Conservation (phyloP, 352 stramenopile species). For the Globisporangium camurandrum region DNA sequence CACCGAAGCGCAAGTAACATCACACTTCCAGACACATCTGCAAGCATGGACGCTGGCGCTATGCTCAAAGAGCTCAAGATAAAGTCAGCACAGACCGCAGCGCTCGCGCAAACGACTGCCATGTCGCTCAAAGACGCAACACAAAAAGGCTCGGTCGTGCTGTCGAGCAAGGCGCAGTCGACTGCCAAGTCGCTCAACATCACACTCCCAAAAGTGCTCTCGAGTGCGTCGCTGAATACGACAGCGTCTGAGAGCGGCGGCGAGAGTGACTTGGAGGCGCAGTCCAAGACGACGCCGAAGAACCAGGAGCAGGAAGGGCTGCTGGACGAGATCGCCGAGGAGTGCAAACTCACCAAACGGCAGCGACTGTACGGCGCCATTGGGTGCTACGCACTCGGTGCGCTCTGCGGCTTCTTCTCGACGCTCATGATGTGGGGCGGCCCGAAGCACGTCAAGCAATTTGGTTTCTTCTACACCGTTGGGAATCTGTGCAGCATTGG, state of each 20-base stretch:
- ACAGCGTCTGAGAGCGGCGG: slow-evolving; percentile 30
- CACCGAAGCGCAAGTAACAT: too few relatives aligned
- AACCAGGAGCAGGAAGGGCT: slow-evolving; percentile 70
- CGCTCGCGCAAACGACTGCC: slow-evolving; percentile 45
- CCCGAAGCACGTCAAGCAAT: slow-evolving; percentile 74
- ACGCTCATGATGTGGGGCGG: slow-evolving; percentile 79
- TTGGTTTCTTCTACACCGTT: slow-evolving; percentile 83
- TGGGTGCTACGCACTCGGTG: slow-evolving; percentile 63
- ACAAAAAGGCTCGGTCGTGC: slow-evolving; percentile 33
- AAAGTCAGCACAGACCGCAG: slow-evolving; percentile 50
- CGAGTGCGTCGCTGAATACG: slow-evolving; percentile 13
- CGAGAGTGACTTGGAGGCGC: slow-evolving; percentile 18
- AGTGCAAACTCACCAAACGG: slow-evolving; percentile 74
- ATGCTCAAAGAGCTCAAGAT: slow-evolving; percentile 61
- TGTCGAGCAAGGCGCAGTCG: slow-evolving; percentile 47
- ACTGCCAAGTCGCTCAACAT: slow-evolving; percentile 45
- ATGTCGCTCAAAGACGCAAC: slow-evolving; percentile 45
- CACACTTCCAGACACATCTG: background rate
- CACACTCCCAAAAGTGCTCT: slow-evolving; percentile 30
- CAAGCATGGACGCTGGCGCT: slow-evolving; percentile 11
- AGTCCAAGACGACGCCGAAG: slow-evolving; percentile 23
- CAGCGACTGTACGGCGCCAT: slow-evolving; percentile 70
- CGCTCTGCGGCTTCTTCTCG: slow-evolving; percentile 67
- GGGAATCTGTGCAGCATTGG: slow-evolving; percentile 75
- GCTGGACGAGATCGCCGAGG: slow-evolving; percentile 53